Conservation (phyloP, 352 stramenopile species). For the Pythium volutum region DNA sequence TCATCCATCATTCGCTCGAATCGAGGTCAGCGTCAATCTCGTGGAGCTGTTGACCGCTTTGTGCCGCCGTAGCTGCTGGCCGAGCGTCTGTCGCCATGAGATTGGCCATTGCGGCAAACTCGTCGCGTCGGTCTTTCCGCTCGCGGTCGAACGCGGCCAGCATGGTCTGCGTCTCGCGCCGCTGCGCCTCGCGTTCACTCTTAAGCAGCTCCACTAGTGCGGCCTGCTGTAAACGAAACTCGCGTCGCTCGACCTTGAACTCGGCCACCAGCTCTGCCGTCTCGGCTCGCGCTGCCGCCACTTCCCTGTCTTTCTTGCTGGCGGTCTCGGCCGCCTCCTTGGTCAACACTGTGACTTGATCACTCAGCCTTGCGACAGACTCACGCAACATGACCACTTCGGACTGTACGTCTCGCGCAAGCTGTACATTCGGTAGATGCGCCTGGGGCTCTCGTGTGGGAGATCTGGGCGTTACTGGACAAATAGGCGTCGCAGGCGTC, state of each 20-base stretch:
- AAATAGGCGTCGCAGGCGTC: too few species aligned
- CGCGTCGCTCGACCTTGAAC: background rate
- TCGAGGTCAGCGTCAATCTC: background rate
- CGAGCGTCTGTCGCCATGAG: background rate
- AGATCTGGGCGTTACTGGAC: too few species aligned
- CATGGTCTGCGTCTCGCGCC: background rate
- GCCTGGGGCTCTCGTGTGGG: too few species aligned
- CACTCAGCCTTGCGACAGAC: too few species aligned
- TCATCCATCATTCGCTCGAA: too few species aligned
- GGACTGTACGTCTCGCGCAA: too few species aligned
- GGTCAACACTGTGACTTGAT: too few species aligned
- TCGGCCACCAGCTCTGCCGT: background rate
- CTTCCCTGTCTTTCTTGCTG: background rate
- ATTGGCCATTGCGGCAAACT: constrained; percentile 8
- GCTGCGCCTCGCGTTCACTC: background rate
- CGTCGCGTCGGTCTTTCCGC: background rate
- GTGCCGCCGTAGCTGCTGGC: background rate
- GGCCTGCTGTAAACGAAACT: background rate
- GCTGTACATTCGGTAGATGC: too few species aligned
- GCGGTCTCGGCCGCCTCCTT: too few species aligned
- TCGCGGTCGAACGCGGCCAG: constrained; percentile 3
- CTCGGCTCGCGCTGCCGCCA: background rate
- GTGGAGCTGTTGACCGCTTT: background rate
- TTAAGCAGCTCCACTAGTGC: constrained; percentile 1
- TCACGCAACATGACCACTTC: too few species aligned